These are phyloP conservation scores for Talaromyces sp. DNA, from an alignment of 2,329 filamentous ascomycete genomes.

Conservation along the genomic window DNA sequence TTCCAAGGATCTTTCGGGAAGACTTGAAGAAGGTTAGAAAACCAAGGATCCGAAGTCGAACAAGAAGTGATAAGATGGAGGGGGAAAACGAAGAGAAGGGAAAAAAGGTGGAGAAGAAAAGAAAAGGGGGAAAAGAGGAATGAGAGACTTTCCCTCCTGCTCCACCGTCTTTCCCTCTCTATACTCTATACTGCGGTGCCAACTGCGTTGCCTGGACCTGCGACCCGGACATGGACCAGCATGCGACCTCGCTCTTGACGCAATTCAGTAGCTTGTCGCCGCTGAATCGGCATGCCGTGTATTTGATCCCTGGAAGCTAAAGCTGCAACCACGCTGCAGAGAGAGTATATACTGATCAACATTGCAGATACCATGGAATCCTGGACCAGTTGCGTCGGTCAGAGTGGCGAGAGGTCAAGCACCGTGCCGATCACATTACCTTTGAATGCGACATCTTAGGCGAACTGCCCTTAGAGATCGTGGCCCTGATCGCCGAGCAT, in stretches of 20 bases:
- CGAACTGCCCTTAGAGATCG: constrained; percentile 37
- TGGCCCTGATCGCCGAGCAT: constrained; percentile 28
- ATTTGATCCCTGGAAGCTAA: background rate
- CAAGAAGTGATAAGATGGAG: background rate
- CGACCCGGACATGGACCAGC: constrained; percentile 4
- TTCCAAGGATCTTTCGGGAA: background rate
- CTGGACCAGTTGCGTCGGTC: constrained; percentile 28
- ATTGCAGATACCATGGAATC: constrained; percentile 31
- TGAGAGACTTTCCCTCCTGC: constrained; percentile 3
- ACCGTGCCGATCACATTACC: constrained; percentile 19
- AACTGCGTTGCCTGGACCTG: too few relatives aligned
- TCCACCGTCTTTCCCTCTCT: background rate
- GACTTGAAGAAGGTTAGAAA: background rate
- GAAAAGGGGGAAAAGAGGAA: constrained; percentile 6
- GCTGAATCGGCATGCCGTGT: constrained; percentile 24
- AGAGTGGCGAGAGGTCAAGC: constrained; percentile 37
- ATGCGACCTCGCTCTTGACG: constrained; percentile 12
- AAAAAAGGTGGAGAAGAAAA: constrained; percentile 8
- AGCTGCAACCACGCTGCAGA: background rate
- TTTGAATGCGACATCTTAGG: constrained; percentile 39
- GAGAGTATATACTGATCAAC: background rate
- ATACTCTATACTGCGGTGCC: background rate
- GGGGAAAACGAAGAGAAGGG: background rate
- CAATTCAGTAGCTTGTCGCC: constrained; percentile 27
- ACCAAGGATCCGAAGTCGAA: background rate